phyloP scores from a whole-genome alignment of 306 rosid genomes.

The Boehmeria nivea region DNA sequence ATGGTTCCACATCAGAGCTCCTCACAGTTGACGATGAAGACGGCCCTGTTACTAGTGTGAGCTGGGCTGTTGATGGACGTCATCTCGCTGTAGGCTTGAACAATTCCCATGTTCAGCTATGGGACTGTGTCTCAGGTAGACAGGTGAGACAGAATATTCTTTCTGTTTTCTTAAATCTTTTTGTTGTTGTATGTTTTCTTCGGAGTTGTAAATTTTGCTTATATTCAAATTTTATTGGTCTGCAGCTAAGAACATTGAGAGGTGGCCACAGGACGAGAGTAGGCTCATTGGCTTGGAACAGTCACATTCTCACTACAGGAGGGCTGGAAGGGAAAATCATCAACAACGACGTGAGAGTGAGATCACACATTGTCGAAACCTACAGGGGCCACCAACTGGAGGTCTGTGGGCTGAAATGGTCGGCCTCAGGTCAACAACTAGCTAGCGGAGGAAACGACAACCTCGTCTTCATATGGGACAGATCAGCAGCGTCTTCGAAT shows the following conservation, averaged over 20 bases:
- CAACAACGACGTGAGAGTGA: conserved; percentile 49
- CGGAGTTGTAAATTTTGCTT: background rate
- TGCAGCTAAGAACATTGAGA: conserved; percentile 42
- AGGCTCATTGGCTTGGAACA: conserved; percentile 62
- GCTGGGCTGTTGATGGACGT: conserved; percentile 3
- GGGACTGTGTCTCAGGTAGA: background rate
- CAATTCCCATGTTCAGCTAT: conserved; percentile 8
- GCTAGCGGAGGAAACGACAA: conserved; percentile 8
- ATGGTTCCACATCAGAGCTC: conserved; percentile 47
- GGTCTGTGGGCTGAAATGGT: conserved; percentile 9
- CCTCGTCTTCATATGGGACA: conserved; percentile 10
- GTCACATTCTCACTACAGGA: conserved; percentile 55
- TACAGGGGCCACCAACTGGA: background rate
- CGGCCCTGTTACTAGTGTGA: conserved; percentile 23
- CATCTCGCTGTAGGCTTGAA: conserved; percentile 6
- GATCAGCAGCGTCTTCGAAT: background rate
- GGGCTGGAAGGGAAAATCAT: conserved; percentile 48
- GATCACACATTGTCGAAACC: conserved; percentile 26
- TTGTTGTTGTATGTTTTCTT: conserved; percentile 10
- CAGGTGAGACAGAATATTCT: conserved; percentile 8
- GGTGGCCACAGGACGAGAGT: conserved; percentile 48
- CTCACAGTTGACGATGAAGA: conserved; percentile 48
- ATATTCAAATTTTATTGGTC: background rate
- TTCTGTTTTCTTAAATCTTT: background rate
- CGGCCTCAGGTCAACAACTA: conserved; percentile 2